Evolutionary conservation across 2,329 filamentous ascomycete species (phyloP).

Genomic region (Colletotrichum orchidophilum): DNA sequence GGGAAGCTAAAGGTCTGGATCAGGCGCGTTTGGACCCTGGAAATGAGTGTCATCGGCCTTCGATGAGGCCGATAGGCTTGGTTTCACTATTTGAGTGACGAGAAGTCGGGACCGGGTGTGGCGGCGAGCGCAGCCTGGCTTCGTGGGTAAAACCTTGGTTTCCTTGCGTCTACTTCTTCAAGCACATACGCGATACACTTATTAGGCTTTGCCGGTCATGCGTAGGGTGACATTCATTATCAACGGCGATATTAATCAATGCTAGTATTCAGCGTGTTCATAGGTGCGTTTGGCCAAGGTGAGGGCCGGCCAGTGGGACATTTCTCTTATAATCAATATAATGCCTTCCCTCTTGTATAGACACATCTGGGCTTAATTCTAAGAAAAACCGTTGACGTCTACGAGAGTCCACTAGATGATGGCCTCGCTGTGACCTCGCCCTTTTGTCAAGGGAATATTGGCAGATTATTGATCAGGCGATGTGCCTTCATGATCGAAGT

Average conservation of each 20-base stretch:
- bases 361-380: too few species aligned
- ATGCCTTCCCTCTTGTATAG: too few species aligned
- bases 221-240: not conserved
- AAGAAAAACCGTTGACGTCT: too few species aligned
- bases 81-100: not conserved
- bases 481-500: too few species aligned
- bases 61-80: constrained; percentile 56
- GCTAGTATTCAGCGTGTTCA: not conserved
- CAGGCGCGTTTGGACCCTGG: constrained; percentile 94
- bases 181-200: not conserved
- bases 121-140: constrained; percentile 9
- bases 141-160: not conserved
- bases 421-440: too few species aligned
- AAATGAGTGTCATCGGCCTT: constrained; percentile 95
- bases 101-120: not conserved
- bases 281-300: not conserved
- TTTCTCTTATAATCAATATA: not conserved
- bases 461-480: too few species aligned
- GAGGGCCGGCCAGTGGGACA: not conserved
- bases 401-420: too few species aligned
- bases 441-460: too few species aligned
- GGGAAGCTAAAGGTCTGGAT: constrained; percentile 98
- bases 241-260: not conserved
- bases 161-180: constrained; percentile 3
- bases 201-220: not conserved